These are phyloP conservation scores for Rhodotorula diobovata DNA, from an alignment of 768 basidiomycete genomes.

Conservation along the genomic window DNA sequence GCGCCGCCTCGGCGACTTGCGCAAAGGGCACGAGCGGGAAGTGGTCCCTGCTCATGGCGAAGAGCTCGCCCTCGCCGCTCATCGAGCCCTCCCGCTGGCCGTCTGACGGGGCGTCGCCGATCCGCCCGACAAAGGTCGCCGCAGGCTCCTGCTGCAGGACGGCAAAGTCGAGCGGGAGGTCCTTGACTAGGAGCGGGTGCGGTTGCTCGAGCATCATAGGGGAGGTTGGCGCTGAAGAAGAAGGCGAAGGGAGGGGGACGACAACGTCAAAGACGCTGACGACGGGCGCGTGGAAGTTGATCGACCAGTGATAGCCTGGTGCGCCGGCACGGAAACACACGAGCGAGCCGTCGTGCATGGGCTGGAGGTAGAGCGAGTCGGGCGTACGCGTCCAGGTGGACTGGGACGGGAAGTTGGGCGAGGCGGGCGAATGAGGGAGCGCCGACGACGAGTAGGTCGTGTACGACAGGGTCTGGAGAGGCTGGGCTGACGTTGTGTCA, in stretches of 20 bases:
- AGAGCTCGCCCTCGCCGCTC: slow-evolving; percentile 51
- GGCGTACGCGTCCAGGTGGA: slow-evolving; percentile 67
- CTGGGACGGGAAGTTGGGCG: slow-evolving; percentile 54
- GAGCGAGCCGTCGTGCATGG: slow-evolving; percentile 71
- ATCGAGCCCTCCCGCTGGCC: slow-evolving; percentile 54
- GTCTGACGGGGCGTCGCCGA: slow-evolving; percentile 42
- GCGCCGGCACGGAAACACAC: slow-evolving; percentile 58
- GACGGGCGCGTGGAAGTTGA: slow-evolving; percentile 40
- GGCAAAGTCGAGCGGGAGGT: slow-evolving; percentile 58
- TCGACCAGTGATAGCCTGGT: slow-evolving; percentile 39
- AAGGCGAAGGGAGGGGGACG: slow-evolving; percentile 35
- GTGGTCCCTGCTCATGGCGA: slow-evolving; percentile 73
- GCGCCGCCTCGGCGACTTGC: slow-evolving; percentile 43
- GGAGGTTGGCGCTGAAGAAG: slow-evolving; percentile 22
- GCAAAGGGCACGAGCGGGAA: slow-evolving; percentile 69
- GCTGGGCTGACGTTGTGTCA: slow-evolving; percentile 54
- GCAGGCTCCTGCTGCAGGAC: slow-evolving; percentile 45
- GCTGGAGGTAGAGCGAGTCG: slow-evolving; percentile 75
- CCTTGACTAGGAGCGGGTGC: slow-evolving; percentile 51
- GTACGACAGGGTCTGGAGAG: slow-evolving; percentile 75
- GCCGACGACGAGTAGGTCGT: slow-evolving; percentile 75
- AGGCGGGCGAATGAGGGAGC: slow-evolving; percentile 9
- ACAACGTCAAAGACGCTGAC: slow-evolving; percentile 80
- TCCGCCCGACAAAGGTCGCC: slow-evolving; percentile 74
- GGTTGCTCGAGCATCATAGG: slow-evolving; percentile 39